Base-by-base conservation (phyloP, 169 alveolate genomes). In the Plasmodium billcollinsi region DNA sequence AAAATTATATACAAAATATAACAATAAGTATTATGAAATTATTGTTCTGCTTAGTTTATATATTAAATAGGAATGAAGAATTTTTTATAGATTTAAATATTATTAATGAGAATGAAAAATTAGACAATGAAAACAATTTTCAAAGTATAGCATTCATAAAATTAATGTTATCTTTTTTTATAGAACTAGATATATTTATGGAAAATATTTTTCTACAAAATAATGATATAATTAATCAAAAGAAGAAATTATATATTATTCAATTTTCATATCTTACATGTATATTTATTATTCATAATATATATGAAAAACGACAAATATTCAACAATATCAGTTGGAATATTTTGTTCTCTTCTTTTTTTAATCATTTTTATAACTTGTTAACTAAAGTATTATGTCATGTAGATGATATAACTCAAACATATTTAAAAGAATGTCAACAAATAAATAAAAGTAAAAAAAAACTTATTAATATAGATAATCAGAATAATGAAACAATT, bases 331-430 rank as follows among this genome's bases (percentile, higher is more conserved):
- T 83, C 56, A 83, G 91, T 63, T 63, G 85, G 33, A 83, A 15
- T 54, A 39, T 83, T 26, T 83, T 67, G 4, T 83, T 83, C 76
- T 69, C 91, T n/a, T 83, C 91, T 6, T 83, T 83, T 63, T 83
- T 83, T 62, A 83, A 74, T 61, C 91, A 78, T 49, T 83, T 83
- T 33, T 83, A 69, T 69, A 71, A 83, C 52, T 83, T 83, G 15
- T 56, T 83, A 21, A 39, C 91, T 14, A 49, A 43, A 39, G 59
- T 83, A 29, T 20, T 83, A 43, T 69, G 43, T 47, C 66, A 83
- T 62, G 39, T 69, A 50, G 65, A 83, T 7, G 65, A 67, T 14
- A 61, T 69, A 69, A 39, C 67, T 26, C 1, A 66, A 14, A 29
- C 24, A 6, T 20, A 56, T 33, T n/a, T 73, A 47, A 9, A 26